Evolutionary conservation across 176 grass and related monocot species (phyloP).

Genomic region (Musa itinerans): DNA sequence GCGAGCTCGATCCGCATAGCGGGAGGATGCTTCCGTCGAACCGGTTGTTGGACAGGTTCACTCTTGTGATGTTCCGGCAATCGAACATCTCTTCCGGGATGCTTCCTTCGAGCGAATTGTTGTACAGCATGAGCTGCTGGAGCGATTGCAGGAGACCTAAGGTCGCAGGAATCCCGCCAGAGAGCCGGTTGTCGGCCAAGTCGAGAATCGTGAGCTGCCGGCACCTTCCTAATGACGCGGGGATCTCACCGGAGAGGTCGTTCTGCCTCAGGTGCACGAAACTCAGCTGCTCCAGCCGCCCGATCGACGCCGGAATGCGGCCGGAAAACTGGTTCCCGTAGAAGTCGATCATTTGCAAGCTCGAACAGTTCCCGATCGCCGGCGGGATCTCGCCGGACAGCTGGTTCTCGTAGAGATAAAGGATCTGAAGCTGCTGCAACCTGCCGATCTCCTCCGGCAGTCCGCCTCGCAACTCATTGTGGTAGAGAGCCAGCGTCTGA

Average conservation of each 20-base stretch:
- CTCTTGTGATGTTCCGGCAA: constrained; percentile 73
- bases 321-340: constrained; percentile 71
- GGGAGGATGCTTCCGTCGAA: constrained; percentile 64
- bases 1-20: constrained; percentile 45
- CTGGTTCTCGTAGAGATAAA: constrained; percentile 88
- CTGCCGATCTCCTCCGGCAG: constrained; percentile 42
- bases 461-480: constrained; percentile 46
- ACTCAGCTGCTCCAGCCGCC: constrained; percentile 43
- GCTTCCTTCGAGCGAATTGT: constrained; percentile 68
- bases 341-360: constrained; percentile 65
- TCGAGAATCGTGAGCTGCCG: constrained; percentile 46
- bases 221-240: constrained; percentile 51
- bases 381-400: constrained; percentile 52
- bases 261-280: constrained; percentile 79
- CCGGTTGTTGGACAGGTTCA: constrained; percentile 80
- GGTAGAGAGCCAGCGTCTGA: constrained; percentile 49
- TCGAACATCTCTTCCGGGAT: constrained; percentile 72
- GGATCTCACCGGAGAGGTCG: constrained; percentile 48
- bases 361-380: constrained; percentile 59
- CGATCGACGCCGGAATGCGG: constrained; percentile 56
- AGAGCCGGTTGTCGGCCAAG: constrained; percentile 65
- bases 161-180: constrained; percentile 47
- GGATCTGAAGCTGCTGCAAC: constrained; percentile 42
- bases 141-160: constrained; percentile 52
- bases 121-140: constrained; percentile 82